phyloP scores from a whole-genome alignment of 495 filamentous ascomycete species.

The Hypoxylon trugodes region DNA sequence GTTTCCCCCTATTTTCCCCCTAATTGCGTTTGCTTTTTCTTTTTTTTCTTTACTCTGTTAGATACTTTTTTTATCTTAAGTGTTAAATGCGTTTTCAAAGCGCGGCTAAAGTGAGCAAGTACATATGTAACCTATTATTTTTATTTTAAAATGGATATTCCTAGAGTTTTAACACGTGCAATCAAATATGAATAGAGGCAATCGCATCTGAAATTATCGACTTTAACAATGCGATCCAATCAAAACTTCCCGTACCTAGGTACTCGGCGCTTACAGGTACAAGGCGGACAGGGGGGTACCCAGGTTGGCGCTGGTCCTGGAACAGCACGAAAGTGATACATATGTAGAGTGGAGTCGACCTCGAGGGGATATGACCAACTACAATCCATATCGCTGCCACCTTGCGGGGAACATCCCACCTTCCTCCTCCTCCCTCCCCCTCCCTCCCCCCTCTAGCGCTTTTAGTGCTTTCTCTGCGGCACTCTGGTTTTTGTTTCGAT shows the following conservation, averaged over 20 bases:
- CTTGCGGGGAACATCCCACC: conserved; percentile 27
- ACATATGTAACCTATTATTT: background rate
- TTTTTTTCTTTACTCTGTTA: too few relatives aligned
- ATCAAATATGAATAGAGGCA: background rate
- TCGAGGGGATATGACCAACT: conserved; percentile 35
- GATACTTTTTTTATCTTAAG: background rate
- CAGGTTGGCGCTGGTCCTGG: conserved; percentile 26
- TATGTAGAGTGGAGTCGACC: conserved; percentile 28
- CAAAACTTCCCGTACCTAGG: conserved; percentile 12
- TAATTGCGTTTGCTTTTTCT: too few relatives aligned
- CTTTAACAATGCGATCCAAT: conserved; percentile 22
- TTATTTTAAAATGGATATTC: background rate
- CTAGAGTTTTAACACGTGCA: too few relatives aligned
- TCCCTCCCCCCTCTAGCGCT: background rate
- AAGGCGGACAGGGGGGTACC: conserved; percentile 16
- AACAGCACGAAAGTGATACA: conserved; percentile 24
- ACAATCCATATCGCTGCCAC: conserved; percentile 4
- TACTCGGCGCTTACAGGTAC: conserved; percentile 40
- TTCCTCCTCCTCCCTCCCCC: background rate
- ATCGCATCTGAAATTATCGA: conserved; percentile 10
- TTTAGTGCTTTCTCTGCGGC: too few relatives aligned
- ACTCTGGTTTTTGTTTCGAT: too few relatives aligned
- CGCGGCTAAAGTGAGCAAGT: background rate
- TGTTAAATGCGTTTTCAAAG: background rate
- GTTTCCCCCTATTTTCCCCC: too few relatives aligned